These are phyloP conservation scores for Colletotrichum sansevieriae DNA, from an alignment of 2,329 filamentous ascomycete genomes.

Conservation along the genomic window DNA sequence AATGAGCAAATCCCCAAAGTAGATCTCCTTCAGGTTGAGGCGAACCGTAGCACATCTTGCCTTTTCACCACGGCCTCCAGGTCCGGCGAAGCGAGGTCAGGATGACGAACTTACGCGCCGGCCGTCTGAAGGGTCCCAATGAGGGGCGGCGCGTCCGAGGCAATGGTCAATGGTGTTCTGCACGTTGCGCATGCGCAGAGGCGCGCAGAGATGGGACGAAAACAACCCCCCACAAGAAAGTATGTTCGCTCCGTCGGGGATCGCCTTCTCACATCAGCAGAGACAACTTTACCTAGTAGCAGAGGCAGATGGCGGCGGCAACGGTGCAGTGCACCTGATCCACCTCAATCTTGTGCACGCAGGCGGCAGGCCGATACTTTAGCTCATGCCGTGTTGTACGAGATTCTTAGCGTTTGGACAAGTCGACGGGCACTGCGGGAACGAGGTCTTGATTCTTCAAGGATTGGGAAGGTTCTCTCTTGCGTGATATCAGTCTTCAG, in stretches of 20 bases:
- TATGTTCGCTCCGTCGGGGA: conserved; percentile 1
- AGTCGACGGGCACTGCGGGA: conserved; percentile 6
- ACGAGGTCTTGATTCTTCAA: conserved; percentile 14
- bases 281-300: background rate
- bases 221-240: conserved; percentile 29
- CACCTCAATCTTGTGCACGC: conserved; percentile 32
- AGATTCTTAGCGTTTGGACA: conserved; percentile 23
- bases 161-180: conserved; percentile 24
- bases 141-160: conserved; percentile 8
- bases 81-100: background rate
- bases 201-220: conserved; percentile 25
- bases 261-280: background rate
- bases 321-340: conserved; percentile 4
- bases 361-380: conserved; percentile 8
- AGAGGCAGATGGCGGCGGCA: background rate
- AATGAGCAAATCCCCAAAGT: conserved; percentile 32
- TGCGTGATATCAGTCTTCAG: conserved; percentile 1
- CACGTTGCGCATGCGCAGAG: conserved; percentile 10
- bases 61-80: background rate
- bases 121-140: conserved; percentile 4
- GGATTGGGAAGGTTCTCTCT: background rate
- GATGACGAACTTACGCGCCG: conserved; percentile 14
- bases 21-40: conserved; percentile 15
- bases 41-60: conserved; percentile 3
- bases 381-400: conserved; percentile 28